phyloP scores from a whole-genome alignment of 2,329 filamentous ascomycete species.

The Alternaria ethzedia region DNA sequence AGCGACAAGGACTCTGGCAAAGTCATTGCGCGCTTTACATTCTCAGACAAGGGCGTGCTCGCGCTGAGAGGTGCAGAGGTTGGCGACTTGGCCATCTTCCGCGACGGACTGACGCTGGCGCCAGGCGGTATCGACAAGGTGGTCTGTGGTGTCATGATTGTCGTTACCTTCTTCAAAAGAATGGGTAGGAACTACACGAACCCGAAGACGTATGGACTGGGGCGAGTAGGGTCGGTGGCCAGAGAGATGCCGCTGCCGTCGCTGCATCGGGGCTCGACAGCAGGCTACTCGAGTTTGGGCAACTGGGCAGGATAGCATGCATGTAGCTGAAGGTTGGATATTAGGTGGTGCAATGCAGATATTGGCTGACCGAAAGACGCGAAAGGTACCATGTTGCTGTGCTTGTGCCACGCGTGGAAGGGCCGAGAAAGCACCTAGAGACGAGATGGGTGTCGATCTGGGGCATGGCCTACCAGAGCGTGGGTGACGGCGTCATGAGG shows the following conservation, averaged over 20 bases:
- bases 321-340: not conserved
- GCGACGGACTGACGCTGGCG: conserved; percentile 29
- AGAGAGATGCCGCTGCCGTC: conserved; percentile 12
- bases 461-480: not conserved
- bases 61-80: conserved; percentile 37
- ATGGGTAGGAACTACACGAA: conserved; percentile 37
- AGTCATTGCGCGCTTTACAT: conserved; percentile 41
- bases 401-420: conserved; percentile 5
- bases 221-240: conserved; percentile 15
- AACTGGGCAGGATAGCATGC: not conserved
- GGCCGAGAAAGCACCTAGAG: not conserved
- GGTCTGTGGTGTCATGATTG: conserved; percentile 36
- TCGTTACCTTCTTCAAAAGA: conserved; percentile 34
- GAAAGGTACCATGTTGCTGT: not conserved
- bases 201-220: conserved; percentile 1
- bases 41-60: conserved; percentile 31
- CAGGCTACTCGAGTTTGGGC: conserved; percentile 3
- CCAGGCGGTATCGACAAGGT: conserved; percentile 35
- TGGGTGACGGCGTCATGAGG: not conserved
- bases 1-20: conserved; percentile 18
- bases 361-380: not conserved
- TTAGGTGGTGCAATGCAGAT: not conserved
- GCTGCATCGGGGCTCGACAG: conserved; percentile 14
- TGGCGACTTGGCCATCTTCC: conserved; percentile 36
- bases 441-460: not conserved